A percentile compares a stretch with the other conserved stretches of the same genome.
Evolutionary conservation across 1,284 basidiomycete species (phyloP).

Genomic region (Rhodotorula sp.): DNA sequence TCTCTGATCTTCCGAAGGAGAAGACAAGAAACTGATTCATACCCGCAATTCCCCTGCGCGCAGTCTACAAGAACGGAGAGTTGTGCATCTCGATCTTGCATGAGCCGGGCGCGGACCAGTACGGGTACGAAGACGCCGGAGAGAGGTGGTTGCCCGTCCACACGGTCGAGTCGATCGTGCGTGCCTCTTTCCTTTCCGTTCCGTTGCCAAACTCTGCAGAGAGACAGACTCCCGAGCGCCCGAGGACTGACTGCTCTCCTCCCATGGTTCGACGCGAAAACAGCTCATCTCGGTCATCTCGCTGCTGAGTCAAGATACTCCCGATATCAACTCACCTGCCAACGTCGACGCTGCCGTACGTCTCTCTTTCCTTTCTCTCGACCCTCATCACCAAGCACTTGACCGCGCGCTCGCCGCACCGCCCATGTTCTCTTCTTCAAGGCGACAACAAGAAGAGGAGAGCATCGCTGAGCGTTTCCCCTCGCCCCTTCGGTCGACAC

Average conservation of each 20-base stretch:
- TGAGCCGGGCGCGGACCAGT: constrained; percentile 94
- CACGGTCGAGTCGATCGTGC: constrained; percentile 91
- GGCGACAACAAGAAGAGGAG: too few species aligned
- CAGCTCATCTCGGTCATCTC: constrained; percentile 96
- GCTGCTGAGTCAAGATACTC: constrained; percentile 84
- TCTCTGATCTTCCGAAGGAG: too few species aligned
- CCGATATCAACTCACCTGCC: constrained; percentile 91
- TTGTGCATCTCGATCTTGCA: constrained; percentile 98
- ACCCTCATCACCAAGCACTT: too few species aligned
- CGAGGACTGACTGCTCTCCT: background rate
- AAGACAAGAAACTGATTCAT: background rate
- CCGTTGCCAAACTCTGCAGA: too few species aligned
- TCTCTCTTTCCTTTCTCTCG: background rate
- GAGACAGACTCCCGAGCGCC: too few species aligned
- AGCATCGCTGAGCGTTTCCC: too few species aligned
- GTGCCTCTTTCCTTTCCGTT: constrained; percentile 47
- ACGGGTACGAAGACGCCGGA: constrained; percentile 94
- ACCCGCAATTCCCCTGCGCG: too few species aligned
- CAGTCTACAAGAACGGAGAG: constrained; percentile 83
- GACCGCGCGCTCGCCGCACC: too few species aligned
- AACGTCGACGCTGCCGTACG: constrained; percentile 84
- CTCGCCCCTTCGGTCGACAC: background rate
- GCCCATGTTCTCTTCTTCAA: too few species aligned
- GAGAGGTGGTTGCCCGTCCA: constrained; percentile 98
- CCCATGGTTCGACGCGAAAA: background rate